These are phyloP conservation scores for Lycium ferocissimum DNA, from an alignment of 257 asterid species.

Conservation along the genomic window DNA sequence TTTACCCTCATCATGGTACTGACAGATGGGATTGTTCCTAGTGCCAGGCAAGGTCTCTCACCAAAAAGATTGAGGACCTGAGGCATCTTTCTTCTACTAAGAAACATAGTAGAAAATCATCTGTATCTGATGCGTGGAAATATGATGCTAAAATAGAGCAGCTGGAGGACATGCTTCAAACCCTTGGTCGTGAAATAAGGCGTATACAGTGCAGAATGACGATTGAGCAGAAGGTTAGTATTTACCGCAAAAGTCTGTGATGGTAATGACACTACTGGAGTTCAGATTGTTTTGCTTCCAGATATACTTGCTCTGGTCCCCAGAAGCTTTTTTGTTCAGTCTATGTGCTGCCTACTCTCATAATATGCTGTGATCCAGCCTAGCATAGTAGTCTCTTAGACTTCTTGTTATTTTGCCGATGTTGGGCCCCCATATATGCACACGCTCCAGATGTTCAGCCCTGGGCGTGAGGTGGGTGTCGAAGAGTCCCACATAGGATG, in stretches of 20 bases:
- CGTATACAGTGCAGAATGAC: conserved; percentile 54
- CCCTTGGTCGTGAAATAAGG: conserved; percentile 52
- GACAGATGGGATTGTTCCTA: conserved; percentile 35
- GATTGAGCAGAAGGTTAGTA: conserved; percentile 67
- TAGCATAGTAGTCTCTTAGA: neutral
- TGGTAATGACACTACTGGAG: neutral
- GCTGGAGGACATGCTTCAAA: conserved; percentile 64
- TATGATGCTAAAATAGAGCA: conserved; percentile 53
- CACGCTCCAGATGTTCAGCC: too few species aligned
- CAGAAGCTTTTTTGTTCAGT: conserved; percentile 17
- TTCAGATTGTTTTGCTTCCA: neutral
- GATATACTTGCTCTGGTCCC: conserved; percentile 1
- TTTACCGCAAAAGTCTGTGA: neutral
- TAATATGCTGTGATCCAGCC: conserved; percentile 22
- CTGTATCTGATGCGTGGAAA: conserved; percentile 39
- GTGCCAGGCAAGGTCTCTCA: conserved; percentile 64
- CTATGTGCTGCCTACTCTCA: conserved; percentile 3
- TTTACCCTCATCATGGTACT: neutral
- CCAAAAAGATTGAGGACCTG: conserved; percentile 60
- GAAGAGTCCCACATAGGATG: too few species aligned
- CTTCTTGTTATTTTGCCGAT: neutral
- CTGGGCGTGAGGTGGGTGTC: too few species aligned
- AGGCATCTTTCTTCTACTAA: conserved; percentile 43
- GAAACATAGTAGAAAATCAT: conserved; percentile 35
- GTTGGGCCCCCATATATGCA: too few species aligned